Base-by-base conservation (phyloP, 805 yeast genomes). In the Blastobotrys mokoenaii region DNA sequence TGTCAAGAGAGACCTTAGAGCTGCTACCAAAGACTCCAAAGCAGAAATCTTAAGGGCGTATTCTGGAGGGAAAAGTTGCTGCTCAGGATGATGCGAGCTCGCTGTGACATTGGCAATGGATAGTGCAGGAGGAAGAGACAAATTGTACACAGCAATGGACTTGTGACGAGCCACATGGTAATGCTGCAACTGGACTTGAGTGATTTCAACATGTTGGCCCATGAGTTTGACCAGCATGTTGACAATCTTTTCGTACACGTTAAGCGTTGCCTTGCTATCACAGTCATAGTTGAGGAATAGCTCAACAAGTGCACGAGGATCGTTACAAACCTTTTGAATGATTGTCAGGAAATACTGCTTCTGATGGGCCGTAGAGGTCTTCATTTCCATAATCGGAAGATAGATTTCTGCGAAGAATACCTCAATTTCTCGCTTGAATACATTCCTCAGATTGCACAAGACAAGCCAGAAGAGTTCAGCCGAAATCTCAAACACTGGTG, bases 281-380 rank as follows among this genome's bases (percentile, higher is more conserved):
- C 99, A 93, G 64, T 93, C 99, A 63, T 93, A 94, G 64, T 93
- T 93, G 57, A 93, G 73, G 60, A 90, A 93, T 48, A 93, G 79
- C 66, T 93, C 99, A 47, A 94, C 86, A 50, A 94, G 68, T 15
- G 94, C 82, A 50, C 95, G 74, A 38, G 97, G 95, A 65, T 90
- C 96, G 51, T 79, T 79, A 60, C 95, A 83, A 33, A 93, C 65
- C 53, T 95, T 73, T 55, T 84, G 84, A 20, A 94, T 72, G n/a
- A 90, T 74, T 10, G 82, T 76, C 49, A 94, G 69, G 51, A 90
- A 76, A 57, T 88, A 90, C 60, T 94, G 74, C 61, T 90, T 88
- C 65, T 94, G 98, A 62, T 90, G 97, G 8, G 89, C 68, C 0
- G 96, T 86, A 1, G 97, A 84, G 1, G 95, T 80, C 58, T 82